A percentile compares a stretch with the other conserved stretches of the same genome.
These are phyloP conservation scores for Fusarium duplospermum DNA, from an alignment of 2,329 filamentous ascomycete species.

Conservation along the genomic window DNA sequence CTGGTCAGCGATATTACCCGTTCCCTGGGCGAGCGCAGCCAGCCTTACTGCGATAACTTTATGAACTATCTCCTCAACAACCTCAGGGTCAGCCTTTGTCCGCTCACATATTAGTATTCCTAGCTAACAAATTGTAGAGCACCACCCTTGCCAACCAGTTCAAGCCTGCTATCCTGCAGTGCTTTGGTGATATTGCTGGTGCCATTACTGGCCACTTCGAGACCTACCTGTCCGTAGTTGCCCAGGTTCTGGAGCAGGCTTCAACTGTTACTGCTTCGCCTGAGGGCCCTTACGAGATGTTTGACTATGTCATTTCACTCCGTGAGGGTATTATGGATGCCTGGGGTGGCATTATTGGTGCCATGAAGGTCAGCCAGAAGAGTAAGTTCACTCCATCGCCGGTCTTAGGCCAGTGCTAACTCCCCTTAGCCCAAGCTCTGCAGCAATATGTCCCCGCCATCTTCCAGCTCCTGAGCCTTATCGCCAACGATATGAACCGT, in stretches of 20 bases:
- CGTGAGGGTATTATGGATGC: slow-evolving; percentile 99
- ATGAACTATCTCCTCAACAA: slow-evolving; percentile 99
- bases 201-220: slow-evolving; percentile 94
- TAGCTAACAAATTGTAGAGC: slow-evolving; percentile 64
- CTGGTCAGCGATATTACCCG: slow-evolving; percentile 96
- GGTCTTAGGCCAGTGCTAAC: slow-evolving; percentile 41
- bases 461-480: slow-evolving; percentile 85
- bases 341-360: slow-evolving; percentile 96
- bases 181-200: slow-evolving; percentile 96
- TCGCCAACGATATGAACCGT: slow-evolving; percentile 85
- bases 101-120: not conserved
- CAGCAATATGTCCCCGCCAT: slow-evolving; percentile 85
- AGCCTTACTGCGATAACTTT: slow-evolving; percentile 95
- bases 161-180: slow-evolving; percentile 97
- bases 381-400: slow-evolving; percentile 62
- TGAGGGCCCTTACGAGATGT: slow-evolving; percentile 93
- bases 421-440: slow-evolving; percentile 70
- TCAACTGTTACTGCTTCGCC: slow-evolving; percentile 81
- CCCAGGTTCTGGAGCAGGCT: slow-evolving; percentile 93
- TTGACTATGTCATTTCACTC: slow-evolving; percentile 94
- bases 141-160: slow-evolving; percentile 92
- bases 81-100: slow-evolving; percentile 71
- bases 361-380: slow-evolving; percentile 87
- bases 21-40: slow-evolving; percentile 87
- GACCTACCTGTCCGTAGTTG: slow-evolving; percentile 91